phyloP scores from a whole-genome alignment of 1,284 basidiomycete genomes.

The Psilocybe mexicana region DNA sequence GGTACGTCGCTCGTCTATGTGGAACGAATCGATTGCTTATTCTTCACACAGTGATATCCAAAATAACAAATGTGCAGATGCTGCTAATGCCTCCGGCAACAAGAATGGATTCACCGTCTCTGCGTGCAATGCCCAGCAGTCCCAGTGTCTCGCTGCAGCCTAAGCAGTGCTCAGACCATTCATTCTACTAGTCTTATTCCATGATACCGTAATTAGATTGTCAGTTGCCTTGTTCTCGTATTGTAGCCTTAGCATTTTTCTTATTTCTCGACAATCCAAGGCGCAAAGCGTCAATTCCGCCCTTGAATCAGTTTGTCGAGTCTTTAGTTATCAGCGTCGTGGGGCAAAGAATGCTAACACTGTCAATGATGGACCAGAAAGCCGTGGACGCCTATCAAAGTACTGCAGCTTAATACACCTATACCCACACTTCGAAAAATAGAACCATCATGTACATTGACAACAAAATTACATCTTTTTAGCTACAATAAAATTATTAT shows the following conservation, averaged over 20 bases:
- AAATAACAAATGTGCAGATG: constrained; percentile 46
- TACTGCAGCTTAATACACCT: too few relatives aligned
- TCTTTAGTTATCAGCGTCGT: too few relatives aligned
- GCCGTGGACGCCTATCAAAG: too few relatives aligned
- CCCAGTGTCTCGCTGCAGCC: constrained; percentile 28
- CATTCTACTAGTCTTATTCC: background rate
- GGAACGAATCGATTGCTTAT: background rate
- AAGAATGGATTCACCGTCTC: constrained; percentile 40
- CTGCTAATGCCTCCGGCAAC: constrained; percentile 43
- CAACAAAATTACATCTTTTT: too few relatives aligned
- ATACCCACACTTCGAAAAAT: too few relatives aligned
- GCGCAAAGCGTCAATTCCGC: background rate
- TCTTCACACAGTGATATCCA: constrained; percentile 38
- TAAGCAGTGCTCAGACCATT: background rate
- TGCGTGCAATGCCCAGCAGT: constrained; percentile 39
- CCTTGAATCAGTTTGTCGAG: background rate
- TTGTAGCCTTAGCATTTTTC: background rate
- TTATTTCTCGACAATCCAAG: background rate
- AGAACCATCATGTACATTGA: too few relatives aligned
- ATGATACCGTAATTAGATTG: background rate
- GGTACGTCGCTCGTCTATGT: constrained; percentile 27
- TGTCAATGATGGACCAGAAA: too few relatives aligned
- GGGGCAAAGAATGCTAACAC: too few relatives aligned
- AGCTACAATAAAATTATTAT: too few relatives aligned
- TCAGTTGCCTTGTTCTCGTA: background rate